A percentile compares a stretch with the other conserved stretches of the same genome.
phyloP scores from a whole-genome alignment of 78 protist genomes.

The Protostelium mycophagum region DNA sequence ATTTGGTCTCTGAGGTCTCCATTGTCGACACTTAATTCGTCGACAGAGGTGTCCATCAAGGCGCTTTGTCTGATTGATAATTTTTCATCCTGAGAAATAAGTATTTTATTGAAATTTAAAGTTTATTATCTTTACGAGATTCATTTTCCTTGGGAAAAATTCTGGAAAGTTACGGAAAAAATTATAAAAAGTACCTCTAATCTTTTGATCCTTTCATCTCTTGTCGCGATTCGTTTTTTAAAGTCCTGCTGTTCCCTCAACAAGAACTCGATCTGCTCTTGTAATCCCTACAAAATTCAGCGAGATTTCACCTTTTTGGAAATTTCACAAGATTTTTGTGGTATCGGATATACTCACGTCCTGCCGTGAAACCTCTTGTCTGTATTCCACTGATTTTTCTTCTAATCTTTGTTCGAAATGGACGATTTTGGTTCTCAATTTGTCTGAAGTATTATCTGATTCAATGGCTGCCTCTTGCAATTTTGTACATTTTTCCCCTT shows the following conservation, averaged over 20 bases:
- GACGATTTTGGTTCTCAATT: not conserved
- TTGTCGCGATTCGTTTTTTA: not conserved
- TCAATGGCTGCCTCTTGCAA: too few relatives aligned
- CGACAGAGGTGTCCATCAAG: not conserved
- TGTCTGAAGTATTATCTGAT: too few relatives aligned
- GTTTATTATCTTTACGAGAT: not conserved
- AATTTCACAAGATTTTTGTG: too few relatives aligned
- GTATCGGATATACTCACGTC: not conserved
- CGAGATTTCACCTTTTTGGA: not conserved
- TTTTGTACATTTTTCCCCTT: too few relatives aligned
- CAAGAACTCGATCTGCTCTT: not conserved
- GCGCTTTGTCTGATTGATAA: not conserved
- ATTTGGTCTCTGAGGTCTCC: not conserved
- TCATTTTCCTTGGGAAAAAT: not conserved
- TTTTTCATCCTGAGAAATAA: not conserved
- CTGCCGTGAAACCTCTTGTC: not conserved
- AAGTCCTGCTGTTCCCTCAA: not conserved
- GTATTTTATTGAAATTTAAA: not conserved
- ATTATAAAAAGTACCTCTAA: not conserved
- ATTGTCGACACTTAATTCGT: not conserved
- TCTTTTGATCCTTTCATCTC: not conserved
- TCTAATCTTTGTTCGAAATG: not conserved
- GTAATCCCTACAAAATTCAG: not conserved
- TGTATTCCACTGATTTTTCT: not conserved
- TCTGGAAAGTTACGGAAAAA: not conserved